Evolutionary conservation across 257 asterid genomes (phyloP), one percentile per base, ranked within the genome.

Genomic region (Gentiana straminea): DNA sequence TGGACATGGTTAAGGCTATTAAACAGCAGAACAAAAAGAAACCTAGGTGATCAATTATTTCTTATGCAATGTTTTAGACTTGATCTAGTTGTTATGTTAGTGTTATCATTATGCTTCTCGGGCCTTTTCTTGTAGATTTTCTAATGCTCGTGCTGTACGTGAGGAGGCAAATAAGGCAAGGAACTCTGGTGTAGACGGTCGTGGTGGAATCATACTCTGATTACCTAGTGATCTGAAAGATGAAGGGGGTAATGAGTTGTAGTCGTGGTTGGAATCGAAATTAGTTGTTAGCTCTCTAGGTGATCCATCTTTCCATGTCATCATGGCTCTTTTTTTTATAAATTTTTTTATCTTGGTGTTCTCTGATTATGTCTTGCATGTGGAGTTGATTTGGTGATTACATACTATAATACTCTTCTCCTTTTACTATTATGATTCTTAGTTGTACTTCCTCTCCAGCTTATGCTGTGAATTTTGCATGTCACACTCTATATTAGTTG

Each of bases 1-100:
- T 86, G 83, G 89, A 84, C 72, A 66, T 84, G 72, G 95, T 86
- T 61, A 82, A 68, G 70, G 70, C 64, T 62, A 90, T 90, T 64
- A 90, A 84, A 72, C 74, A 74, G 65, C 86, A 81, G 59, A 90
- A 81, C 64, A 76, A 58, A 51, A 82, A 71, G 80, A 82, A 73
- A 73, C 79, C 57, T 53, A 75, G 77, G 94, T 82, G 69, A 75
- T 74, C 67, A 52, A 68, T 33, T 8, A 13, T 3, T 43, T 7
- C 7, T 5, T 41, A 10, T 41, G 46, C 11, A 5, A 50, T 53
- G 34, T 33, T 32, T 24, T 51, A 35, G 35, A 54, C 32, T 60
- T 13, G 43, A 58, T 24, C 37, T 38, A 57, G 50, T 52, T 63
- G 43, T 57, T 51, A 39, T 12, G 33, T 50, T 47, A 45, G 36